Conservation (phyloP, 139 green algal species). For the Micractinium sp. region DNA sequence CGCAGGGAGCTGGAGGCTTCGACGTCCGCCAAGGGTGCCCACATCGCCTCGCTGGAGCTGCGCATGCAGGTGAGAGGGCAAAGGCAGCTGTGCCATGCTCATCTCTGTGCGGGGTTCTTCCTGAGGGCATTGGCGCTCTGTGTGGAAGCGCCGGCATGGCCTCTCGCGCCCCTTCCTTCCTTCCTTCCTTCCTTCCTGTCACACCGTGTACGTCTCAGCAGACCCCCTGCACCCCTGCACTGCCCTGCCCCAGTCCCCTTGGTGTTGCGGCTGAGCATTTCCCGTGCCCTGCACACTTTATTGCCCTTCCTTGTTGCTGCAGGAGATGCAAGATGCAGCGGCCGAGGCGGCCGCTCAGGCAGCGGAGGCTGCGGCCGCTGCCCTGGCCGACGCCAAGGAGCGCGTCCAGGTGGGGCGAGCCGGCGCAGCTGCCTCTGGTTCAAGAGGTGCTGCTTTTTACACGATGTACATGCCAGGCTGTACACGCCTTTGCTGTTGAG, state of each 20-base stretch:
- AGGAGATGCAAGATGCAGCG: slow-evolving; percentile 21
- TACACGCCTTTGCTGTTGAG: neutral
- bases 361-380: neutral
- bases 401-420: slow-evolving; percentile 21
- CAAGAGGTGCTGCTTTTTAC: neutral
- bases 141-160: no score
- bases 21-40: neutral
- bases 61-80: slow-evolving; percentile 22
- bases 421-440: neutral
- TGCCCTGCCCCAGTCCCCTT: neutral
- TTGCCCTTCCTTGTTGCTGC: neutral
- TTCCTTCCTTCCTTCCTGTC: no score
- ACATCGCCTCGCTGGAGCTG: slow-evolving; percentile 16
- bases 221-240: neutral
- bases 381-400: slow-evolving; percentile 16
- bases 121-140: neutral
- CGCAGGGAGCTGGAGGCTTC: slow-evolving; percentile 21
- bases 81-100: neutral
- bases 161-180: no score
- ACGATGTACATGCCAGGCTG: neutral
- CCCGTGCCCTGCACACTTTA: neutral
- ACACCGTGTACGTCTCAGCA: neutral
- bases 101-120: neutral
- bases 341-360: slow-evolving; percentile 5
- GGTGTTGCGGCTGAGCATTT: neutral